Conservation (phyloP, 73 alveolate species). For the Uronychia binucleata region DNA sequence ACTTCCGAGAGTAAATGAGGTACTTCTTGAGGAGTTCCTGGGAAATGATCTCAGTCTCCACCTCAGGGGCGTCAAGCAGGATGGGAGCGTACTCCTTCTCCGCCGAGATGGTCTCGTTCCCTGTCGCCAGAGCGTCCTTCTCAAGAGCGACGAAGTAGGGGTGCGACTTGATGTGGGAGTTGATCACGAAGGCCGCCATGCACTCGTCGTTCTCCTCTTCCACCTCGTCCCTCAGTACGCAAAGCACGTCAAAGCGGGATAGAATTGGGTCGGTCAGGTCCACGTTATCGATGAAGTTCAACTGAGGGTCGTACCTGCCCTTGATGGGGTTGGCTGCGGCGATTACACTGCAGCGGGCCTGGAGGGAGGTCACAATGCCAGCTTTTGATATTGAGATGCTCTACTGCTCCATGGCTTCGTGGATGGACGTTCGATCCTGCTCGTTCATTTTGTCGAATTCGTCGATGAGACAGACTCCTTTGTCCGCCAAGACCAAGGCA, state of each 20-base stretch:
- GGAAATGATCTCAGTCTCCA: constrained; percentile 42
- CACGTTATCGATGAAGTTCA: constrained; percentile 98
- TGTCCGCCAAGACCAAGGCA: constrained; percentile 99
- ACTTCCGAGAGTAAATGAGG: constrained; percentile 94
- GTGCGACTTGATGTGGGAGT: constrained; percentile 97
- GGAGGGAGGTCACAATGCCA: constrained; percentile 99
- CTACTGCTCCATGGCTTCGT: constrained; percentile 99
- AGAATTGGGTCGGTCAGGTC: constrained; percentile 99
- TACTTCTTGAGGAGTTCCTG: constrained; percentile 97
- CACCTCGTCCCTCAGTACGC: constrained; percentile 98
- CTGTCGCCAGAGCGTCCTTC: constrained; percentile 48
- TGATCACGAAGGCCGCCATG: constrained; percentile 97
- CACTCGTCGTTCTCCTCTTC: constrained; percentile 93
- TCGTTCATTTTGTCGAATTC: constrained; percentile 99
- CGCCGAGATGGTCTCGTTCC: constrained; percentile 8
- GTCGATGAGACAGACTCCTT: constrained; percentile 98
- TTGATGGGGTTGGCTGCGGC: constrained; percentile 99
- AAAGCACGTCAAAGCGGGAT: constrained; percentile 98
- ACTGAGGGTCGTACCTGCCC: constrained; percentile 94
- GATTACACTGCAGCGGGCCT: constrained; percentile 99
- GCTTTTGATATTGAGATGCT: constrained; percentile 99
- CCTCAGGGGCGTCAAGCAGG: background rate
- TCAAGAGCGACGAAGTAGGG: constrained; percentile 75
- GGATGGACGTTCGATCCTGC: constrained; percentile 99
- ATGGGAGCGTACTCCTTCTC: constrained; percentile 18